Percentiles rank a stretch among this genome's conserved stretches.
Conservation (phyloP, 257 asterid genomes). For the Gynochthodes officinalis region DNA sequence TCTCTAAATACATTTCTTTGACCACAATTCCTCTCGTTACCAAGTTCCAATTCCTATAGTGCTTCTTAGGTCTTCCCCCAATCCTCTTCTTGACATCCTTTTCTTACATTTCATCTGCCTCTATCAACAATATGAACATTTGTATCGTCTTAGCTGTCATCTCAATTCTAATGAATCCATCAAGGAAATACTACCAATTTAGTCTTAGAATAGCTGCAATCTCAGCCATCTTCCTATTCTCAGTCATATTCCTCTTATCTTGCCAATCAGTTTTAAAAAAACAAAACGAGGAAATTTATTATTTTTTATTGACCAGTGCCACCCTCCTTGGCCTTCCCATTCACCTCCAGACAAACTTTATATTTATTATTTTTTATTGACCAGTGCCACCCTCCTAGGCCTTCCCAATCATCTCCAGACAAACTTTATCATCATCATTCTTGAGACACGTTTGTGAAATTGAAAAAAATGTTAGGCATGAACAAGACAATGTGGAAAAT, state of each 20-base stretch:
- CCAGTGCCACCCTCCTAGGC: too few species aligned
- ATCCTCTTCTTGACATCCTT: constrained; percentile 12
- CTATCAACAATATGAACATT: neutral
- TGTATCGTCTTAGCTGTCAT: too few species aligned
- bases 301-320: too few species aligned
- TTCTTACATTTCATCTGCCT: neutral
- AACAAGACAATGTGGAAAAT: too few species aligned
- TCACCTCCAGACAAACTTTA: too few species aligned
- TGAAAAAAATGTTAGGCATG: too few species aligned
- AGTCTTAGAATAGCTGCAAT: constrained; percentile 8
- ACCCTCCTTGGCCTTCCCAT: too few species aligned
- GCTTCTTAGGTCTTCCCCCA: neutral
- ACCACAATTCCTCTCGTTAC: neutral
- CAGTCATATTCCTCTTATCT: constrained; percentile 10
- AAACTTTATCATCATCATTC: too few species aligned
- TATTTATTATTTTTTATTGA: too few species aligned
- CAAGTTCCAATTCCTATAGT: neutral
- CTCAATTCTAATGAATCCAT: constrained; percentile 22
- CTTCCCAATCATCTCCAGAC: too few species aligned
- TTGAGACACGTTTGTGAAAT: too few species aligned
- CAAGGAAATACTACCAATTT: constrained; percentile 15
- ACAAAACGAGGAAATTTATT: too few species aligned
- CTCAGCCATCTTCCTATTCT: constrained; percentile 11
- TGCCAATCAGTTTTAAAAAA: constrained; percentile 35
- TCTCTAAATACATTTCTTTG: constrained; percentile 1